Percentiles rank a stretch among this genome's conserved stretches.
phyloP scores from a whole-genome alignment of 495 filamentous ascomycete genomes.

The Xylaria nigripes region DNA sequence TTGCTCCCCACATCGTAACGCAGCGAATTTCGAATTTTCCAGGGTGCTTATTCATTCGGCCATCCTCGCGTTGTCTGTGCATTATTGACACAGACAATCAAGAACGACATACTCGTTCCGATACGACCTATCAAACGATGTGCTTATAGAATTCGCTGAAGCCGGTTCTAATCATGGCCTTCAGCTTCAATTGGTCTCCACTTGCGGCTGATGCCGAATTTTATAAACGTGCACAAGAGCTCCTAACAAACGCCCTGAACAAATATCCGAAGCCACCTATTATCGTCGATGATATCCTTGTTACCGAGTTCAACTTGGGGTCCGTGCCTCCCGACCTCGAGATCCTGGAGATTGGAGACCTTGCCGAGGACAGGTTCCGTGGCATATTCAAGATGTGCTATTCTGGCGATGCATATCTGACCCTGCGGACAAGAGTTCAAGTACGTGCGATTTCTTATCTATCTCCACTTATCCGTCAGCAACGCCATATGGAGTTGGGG shows the following conservation, averaged over 20 bases:
- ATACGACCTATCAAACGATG: conserved; percentile 7
- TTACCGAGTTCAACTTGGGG: conserved; percentile 94
- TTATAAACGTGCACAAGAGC: conserved; percentile 84
- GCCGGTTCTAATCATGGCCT: conserved; percentile 61
- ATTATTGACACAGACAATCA: conserved; percentile 1
- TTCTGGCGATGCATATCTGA: conserved; percentile 87
- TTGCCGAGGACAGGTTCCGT: conserved; percentile 93
- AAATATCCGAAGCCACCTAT: conserved; percentile 98
- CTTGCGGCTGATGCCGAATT: conserved; percentile 87
- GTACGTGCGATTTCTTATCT: conserved; percentile 34
- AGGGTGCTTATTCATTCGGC: neutral
- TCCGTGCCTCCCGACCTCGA: conserved; percentile 86
- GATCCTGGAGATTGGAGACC: conserved; percentile 92
- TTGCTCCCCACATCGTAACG: neutral
- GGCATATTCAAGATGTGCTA: conserved; percentile 99
- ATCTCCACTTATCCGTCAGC: neutral
- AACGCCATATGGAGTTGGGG: neutral
- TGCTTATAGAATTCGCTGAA: neutral
- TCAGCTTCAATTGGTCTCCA: conserved; percentile 99
- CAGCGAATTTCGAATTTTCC: neutral
- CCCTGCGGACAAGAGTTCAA: conserved; percentile 88
- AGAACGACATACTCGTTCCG: neutral
- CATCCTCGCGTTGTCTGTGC: neutral
- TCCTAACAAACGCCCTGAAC: conserved; percentile 90
- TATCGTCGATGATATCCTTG: conserved; percentile 98